Evolutionary conservation across 495 filamentous ascomycete species (phyloP).

Genomic region (Aspergillus campestris): DNA sequence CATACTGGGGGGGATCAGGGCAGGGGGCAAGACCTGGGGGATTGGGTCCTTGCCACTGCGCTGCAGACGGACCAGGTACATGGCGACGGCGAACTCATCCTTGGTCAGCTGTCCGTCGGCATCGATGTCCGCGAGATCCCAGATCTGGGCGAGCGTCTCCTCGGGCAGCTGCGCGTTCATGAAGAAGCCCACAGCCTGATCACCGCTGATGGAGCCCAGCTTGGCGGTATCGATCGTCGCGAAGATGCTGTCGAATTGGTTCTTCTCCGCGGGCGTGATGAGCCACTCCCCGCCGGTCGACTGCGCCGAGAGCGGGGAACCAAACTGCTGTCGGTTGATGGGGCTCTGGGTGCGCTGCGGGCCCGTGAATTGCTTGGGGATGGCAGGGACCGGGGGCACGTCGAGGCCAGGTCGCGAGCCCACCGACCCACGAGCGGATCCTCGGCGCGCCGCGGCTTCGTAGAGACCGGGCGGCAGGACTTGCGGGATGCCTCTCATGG

Average conservation of each 20-base stretch:
- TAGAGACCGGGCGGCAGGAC: conserved; percentile 81
- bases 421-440: conserved; percentile 38
- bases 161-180: conserved; percentile 84
- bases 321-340: conserved; percentile 51
- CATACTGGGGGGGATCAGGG: conserved; percentile 83
- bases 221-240: conserved; percentile 69
- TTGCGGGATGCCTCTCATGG: conserved; percentile 68
- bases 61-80: conserved; percentile 92
- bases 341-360: conserved; percentile 62
- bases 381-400: conserved; percentile 44
- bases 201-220: conserved; percentile 76
- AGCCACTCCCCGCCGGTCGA: conserved; percentile 70
- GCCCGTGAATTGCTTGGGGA: conserved; percentile 68
- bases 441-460: conserved; percentile 77
- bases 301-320: conserved; percentile 48
- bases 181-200: conserved; percentile 93
- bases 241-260: conserved; percentile 76
- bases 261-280: conserved; percentile 74
- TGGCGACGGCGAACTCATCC: conserved; percentile 95
- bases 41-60: conserved; percentile 60
- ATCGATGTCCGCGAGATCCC: conserved; percentile 93
- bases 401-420: conserved; percentile 35
- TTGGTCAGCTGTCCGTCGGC: conserved; percentile 74
- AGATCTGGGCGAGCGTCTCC: conserved; percentile 88
- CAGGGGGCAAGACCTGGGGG: conserved; percentile 66